These are phyloP conservation scores for Auxenochlorella pyrenoidosa DNA, from an alignment of 139 green algal genomes.

Conservation along the genomic window DNA sequence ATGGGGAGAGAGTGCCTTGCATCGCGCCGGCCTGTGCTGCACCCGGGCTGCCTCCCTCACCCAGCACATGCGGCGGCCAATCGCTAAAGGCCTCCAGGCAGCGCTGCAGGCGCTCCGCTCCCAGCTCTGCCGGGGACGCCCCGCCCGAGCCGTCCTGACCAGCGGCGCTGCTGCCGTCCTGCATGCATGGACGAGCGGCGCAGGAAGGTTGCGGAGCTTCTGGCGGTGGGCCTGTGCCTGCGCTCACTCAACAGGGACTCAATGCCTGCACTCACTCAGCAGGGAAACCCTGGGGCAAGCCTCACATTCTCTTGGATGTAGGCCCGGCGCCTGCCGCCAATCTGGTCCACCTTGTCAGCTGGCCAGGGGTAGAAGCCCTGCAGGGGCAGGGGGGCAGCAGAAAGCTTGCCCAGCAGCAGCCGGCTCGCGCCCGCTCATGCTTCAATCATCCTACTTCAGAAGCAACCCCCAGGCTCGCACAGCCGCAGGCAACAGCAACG, in stretches of 20 bases:
- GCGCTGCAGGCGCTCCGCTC: neutral
- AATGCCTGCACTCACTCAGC: neutral
- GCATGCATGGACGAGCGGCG: neutral
- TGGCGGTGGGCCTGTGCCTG: too few species aligned
- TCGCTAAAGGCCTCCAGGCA: neutral
- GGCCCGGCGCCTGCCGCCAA: slow-evolving; percentile 18
- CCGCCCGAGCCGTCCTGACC: neutral
- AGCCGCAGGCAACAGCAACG: too few species aligned
- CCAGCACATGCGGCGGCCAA: neutral
- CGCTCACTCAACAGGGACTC: too few species aligned
- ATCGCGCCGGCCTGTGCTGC: too few species aligned
- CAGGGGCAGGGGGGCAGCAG: neutral
- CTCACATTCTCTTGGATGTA: slow-evolving; percentile 2
- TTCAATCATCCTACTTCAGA: too few species aligned
- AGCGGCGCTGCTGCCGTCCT: neutral
- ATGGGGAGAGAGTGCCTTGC: too few species aligned
- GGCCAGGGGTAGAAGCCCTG: slow-evolving; percentile 24
- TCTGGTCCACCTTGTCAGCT: neutral
- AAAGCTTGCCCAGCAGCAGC: too few species aligned
- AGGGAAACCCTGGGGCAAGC: too few species aligned
- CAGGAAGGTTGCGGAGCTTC: too few species aligned
- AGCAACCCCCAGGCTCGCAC: too few species aligned
- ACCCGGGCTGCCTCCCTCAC: neutral
- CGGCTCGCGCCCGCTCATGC: too few species aligned
- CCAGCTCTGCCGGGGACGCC: neutral